These are phyloP conservation scores for Zygoascus meyerae DNA, from an alignment of 1,139 yeast species.

Conservation along the genomic window DNA sequence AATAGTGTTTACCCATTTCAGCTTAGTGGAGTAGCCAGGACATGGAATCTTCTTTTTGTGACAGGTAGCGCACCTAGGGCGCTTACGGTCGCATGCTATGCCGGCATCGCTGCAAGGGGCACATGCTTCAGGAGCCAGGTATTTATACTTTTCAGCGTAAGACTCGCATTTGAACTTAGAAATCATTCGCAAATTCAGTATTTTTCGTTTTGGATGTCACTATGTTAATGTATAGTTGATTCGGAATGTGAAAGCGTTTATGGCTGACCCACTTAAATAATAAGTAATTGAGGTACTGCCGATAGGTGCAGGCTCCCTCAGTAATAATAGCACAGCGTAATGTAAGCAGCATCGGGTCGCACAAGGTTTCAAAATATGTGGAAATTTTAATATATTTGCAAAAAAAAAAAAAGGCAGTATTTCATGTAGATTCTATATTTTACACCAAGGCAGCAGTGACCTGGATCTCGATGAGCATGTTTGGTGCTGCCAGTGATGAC, in stretches of 20 bases:
- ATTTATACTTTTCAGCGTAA: background rate
- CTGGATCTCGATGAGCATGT: slow-evolving; percentile 7
- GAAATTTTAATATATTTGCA: no score
- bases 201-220: no score
- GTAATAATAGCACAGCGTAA: no score
- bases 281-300: no score
- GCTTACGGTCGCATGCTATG: slow-evolving; percentile 4
- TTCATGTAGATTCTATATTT: no score
- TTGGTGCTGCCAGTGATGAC: slow-evolving; percentile 4
- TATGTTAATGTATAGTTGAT: no score
- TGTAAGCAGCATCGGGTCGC: no score
- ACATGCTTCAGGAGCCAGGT: background rate
- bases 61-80: slow-evolving; percentile 3
- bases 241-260: no score
- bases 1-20: background rate
- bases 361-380: no score
- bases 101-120: background rate
- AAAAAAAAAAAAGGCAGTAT: no score
- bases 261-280: no score
- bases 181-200: background rate
- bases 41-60: background rate
- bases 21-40: slow-evolving; percentile 5
- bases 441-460: slow-evolving; percentile 7
- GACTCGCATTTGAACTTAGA: slow-evolving; percentile 1
- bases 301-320: no score